These are phyloP conservation scores for Neonectria coccinea DNA, from an alignment of 2,329 filamentous ascomycete species.

Conservation along the genomic window DNA sequence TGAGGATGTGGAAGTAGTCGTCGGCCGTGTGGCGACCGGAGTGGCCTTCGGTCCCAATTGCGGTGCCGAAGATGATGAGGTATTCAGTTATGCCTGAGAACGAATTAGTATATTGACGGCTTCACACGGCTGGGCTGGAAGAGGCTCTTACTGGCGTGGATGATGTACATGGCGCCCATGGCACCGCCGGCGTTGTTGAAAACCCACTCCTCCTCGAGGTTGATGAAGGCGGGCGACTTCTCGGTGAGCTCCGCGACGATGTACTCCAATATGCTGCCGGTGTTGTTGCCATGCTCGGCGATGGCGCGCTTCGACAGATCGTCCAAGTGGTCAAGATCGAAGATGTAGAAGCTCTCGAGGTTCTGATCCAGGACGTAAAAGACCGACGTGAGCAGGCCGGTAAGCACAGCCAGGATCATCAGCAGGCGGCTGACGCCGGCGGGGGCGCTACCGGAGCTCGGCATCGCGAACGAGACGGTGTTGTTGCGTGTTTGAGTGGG, in stretches of 20 bases:
- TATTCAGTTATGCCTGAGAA: slow-evolving; percentile 81
- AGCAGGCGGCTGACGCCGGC: slow-evolving; percentile 54
- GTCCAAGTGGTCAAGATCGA: slow-evolving; percentile 75
- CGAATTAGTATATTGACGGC: slow-evolving; percentile 14
- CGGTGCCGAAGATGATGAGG: slow-evolving; percentile 87
- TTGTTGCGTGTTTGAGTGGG: not conserved
- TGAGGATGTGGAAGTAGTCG: slow-evolving; percentile 94
- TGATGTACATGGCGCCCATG: slow-evolving; percentile 92
- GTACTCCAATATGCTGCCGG: slow-evolving; percentile 72
- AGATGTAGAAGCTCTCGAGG: slow-evolving; percentile 78
- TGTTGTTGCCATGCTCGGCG: slow-evolving; percentile 79
- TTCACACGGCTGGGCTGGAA: not conserved
- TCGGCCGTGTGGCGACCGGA: slow-evolving; percentile 89
- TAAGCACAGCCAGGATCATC: slow-evolving; percentile 63
- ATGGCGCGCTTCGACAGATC: slow-evolving; percentile 75
- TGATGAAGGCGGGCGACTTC: slow-evolving; percentile 68
- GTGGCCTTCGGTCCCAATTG: slow-evolving; percentile 89
- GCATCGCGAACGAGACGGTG: slow-evolving; percentile 14
- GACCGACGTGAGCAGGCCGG: slow-evolving; percentile 66
- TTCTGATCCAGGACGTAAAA: slow-evolving; percentile 69
- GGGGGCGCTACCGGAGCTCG: slow-evolving; percentile 28
- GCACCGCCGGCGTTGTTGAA: slow-evolving; percentile 94
- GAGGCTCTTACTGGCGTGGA: slow-evolving; percentile 77
- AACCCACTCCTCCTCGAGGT: slow-evolving; percentile 83
- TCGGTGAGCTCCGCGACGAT: slow-evolving; percentile 75